These are phyloP conservation scores for Russula brevipes DNA, from an alignment of 768 basidiomycete species.

Conservation along the genomic window DNA sequence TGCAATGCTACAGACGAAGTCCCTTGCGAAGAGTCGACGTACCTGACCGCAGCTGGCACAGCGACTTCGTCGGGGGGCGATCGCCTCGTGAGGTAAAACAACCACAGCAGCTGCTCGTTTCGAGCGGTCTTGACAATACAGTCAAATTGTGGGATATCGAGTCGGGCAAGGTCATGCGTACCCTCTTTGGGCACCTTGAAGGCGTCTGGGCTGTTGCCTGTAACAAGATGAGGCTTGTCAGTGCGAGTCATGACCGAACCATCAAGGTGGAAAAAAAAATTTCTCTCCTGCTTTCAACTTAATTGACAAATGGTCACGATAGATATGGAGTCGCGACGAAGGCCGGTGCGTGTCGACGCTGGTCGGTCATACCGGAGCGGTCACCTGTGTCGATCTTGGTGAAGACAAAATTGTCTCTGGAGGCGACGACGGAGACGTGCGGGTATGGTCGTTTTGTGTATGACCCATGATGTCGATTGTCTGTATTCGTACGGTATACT, in stretches of 20 bases:
- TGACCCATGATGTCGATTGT: background rate
- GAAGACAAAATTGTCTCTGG: constrained; percentile 98
- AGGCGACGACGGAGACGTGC: constrained; percentile 85
- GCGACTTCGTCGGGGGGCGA: background rate
- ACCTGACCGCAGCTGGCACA: constrained; percentile 5
- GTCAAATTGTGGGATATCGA: constrained; percentile 96
- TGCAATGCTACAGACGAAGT: background rate
- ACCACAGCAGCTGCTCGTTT: constrained; percentile 64
- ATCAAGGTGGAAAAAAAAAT: constrained; percentile 62
- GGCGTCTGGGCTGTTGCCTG: constrained; percentile 96
- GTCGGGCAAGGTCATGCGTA: constrained; percentile 66
- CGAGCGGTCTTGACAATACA: constrained; percentile 91
- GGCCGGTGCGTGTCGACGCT: constrained; percentile 83
- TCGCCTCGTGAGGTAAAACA: constrained; percentile 11
- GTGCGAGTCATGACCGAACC: constrained; percentile 93
- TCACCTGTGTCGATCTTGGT: constrained; percentile 82
- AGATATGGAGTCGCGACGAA: constrained; percentile 94
- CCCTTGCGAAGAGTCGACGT: background rate
- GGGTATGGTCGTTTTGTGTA: constrained; percentile 54
- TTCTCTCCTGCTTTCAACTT: background rate
- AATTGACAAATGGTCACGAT: constrained; percentile 1
- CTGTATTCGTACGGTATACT: background rate
- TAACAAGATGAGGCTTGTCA: constrained; percentile 87
- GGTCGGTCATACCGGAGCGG: constrained; percentile 90
- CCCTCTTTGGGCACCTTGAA: constrained; percentile 96